Evolutionary conservation across 306 rosid species (phyloP).

Genomic region (Dryas drummondii): DNA sequence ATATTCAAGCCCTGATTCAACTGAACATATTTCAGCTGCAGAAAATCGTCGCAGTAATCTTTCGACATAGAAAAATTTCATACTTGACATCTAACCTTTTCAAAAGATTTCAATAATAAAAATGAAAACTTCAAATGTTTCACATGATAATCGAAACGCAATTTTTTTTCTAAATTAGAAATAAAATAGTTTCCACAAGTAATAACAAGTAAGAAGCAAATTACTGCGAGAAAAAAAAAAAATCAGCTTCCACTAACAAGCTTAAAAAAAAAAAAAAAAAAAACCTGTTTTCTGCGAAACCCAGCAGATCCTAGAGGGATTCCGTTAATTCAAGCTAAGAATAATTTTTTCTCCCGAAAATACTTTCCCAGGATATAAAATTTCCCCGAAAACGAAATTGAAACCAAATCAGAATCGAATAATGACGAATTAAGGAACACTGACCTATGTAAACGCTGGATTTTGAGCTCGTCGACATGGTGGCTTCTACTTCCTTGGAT

Average conservation of each 20-base stretch:
- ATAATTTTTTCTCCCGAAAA: background rate
- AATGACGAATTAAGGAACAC: background rate
- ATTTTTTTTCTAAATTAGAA: no score
- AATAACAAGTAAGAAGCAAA: no score
- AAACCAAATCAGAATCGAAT: background rate
- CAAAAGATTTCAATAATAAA: no score
- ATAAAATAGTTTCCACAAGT: no score
- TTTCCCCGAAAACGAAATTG: background rate
- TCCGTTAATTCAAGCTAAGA: background rate
- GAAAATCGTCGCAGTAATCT: no score
- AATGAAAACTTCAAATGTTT: no score
- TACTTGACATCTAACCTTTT: no score
- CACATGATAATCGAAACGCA: no score
- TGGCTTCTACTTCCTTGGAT: background rate
- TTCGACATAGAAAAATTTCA: no score
- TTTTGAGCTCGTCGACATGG: conserved; percentile 48
- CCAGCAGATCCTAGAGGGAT: background rate
- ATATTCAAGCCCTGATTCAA: no score
- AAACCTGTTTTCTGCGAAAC: background rate
- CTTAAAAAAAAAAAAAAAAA: background rate
- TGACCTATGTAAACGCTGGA: conserved; percentile 54
- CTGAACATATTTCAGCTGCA: no score
- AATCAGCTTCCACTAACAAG: background rate
- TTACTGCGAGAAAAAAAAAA: no score
- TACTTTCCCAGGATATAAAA: background rate